Conservation (phyloP, 1,139 yeast genomes). For the Saccharomyces hybrid region DNA sequence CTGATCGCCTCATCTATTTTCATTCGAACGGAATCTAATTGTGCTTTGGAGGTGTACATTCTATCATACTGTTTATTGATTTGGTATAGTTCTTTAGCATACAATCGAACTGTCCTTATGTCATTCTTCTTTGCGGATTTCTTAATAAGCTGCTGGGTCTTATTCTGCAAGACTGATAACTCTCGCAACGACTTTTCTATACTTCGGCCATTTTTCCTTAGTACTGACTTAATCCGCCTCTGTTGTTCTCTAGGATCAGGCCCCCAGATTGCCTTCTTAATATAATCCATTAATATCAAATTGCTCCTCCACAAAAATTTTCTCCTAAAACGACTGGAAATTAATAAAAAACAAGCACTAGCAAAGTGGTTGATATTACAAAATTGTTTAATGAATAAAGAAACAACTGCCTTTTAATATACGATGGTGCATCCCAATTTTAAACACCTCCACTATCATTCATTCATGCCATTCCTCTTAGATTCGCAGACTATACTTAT, state of each 20-base stretch:
- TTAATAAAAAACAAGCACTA: not conserved
- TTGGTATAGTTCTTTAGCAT: slow-evolving; percentile 75
- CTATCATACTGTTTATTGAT: slow-evolving; percentile 69
- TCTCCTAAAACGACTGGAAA: not conserved
- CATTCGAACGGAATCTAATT: slow-evolving; percentile 77
- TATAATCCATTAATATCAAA: slow-evolving; percentile 46
- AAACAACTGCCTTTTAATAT: not conserved
- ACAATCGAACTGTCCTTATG: slow-evolving; percentile 60
- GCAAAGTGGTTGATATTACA: too few species aligned
- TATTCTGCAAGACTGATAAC: slow-evolving; percentile 51
- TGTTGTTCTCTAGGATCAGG: slow-evolving; percentile 95
- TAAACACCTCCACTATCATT: not conserved
- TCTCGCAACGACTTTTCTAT: slow-evolving; percentile 70
- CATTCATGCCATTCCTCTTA: not conserved
- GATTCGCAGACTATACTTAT: not conserved
- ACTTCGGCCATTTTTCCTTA: slow-evolving; percentile 79
- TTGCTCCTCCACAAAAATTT: not conserved
- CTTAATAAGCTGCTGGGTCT: slow-evolving; percentile 69
- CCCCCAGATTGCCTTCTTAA: slow-evolving; percentile 86
- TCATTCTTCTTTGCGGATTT: slow-evolving; percentile 76
- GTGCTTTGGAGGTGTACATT: slow-evolving; percentile 73
- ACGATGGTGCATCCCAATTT: not conserved
- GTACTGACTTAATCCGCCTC: slow-evolving; percentile 70
- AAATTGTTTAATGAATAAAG: too few species aligned
- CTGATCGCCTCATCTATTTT: slow-evolving; percentile 90